Evolutionary conservation across 352 stramenopile genomes (phyloP).

Genomic region (Elongisporangium undulatum): DNA sequence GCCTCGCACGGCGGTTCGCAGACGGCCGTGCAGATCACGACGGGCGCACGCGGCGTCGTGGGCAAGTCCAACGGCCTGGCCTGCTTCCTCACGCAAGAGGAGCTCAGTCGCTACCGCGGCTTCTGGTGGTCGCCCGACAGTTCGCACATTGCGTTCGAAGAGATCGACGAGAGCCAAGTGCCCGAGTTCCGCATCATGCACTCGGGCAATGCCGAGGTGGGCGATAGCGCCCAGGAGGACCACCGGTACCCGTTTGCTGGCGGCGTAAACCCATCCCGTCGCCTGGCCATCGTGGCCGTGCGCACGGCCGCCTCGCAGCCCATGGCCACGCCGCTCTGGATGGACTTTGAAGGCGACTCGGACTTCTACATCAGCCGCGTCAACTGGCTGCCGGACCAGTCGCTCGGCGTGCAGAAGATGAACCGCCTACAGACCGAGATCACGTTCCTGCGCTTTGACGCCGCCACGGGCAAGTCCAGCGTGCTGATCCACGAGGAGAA

Average conservation of each 20-base stretch:
- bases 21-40: slow-evolving; percentile 65
- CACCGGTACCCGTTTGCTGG: slow-evolving; percentile 93
- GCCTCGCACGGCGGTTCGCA: slow-evolving; percentile 20
- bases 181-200: slow-evolving; percentile 95
- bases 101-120: slow-evolving; percentile 95
- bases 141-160: slow-evolving; percentile 81
- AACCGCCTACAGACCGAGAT: slow-evolving; percentile 80
- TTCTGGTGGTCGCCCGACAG: slow-evolving; percentile 96
- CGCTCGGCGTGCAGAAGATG: slow-evolving; percentile 86
- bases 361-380: slow-evolving; percentile 93
- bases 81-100: slow-evolving; percentile 97
- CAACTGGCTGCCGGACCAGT: slow-evolving; percentile 93
- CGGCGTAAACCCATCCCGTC: slow-evolving; percentile 86
- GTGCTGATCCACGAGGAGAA: slow-evolving; percentile 89
- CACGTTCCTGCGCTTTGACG: slow-evolving; percentile 78
- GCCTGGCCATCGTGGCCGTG: slow-evolving; percentile 73
- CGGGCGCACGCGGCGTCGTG: slow-evolving; percentile 54
- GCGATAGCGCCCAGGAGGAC: slow-evolving; percentile 61
- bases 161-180: slow-evolving; percentile 93
- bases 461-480: slow-evolving; percentile 44
- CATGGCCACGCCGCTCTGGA: slow-evolving; percentile 58
- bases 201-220: slow-evolving; percentile 74
- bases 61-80: slow-evolving; percentile 91
- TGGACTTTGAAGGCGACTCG: slow-evolving; percentile 56
- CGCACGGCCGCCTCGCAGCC: slow-evolving; percentile 16